phyloP scores from a whole-genome alignment of 441 rosid genomes.

The Geranium incanum region DNA sequence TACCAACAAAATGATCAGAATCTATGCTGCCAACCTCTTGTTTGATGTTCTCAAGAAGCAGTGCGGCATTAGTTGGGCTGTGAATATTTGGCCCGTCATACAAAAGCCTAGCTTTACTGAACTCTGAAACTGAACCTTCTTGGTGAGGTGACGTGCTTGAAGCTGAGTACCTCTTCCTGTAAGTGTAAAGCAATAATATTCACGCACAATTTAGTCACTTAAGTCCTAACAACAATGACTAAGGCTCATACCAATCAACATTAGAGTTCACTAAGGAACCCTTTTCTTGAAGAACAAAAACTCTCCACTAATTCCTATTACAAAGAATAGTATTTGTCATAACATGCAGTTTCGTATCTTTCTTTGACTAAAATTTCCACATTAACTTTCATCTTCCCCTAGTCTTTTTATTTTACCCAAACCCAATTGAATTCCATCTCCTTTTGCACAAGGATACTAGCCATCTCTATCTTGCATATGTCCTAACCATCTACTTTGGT shows the following conservation, averaged over 20 bases:
- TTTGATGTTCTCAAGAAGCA: conserved; percentile 87
- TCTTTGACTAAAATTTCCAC: not conserved
- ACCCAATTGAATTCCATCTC: not conserved
- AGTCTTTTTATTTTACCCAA: not conserved
- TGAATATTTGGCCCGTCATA: conserved; percentile 77
- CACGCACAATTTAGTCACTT: not conserved
- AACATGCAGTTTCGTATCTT: not conserved
- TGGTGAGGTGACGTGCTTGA: conserved; percentile 46
- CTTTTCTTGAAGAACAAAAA: too few relatives aligned
- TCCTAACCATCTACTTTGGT: not conserved
- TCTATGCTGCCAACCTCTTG: conserved; percentile 69
- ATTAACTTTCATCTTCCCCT: not conserved
- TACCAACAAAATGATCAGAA: conserved; percentile 38
- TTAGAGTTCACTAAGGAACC: too few relatives aligned
- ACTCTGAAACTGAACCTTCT: conserved; percentile 43
- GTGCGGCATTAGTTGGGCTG: conserved; percentile 85
- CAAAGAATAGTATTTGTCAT: not conserved
- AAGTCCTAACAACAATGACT: not conserved
- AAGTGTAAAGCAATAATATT: conserved; percentile 26
- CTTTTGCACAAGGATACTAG: not conserved
- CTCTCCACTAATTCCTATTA: not conserved
- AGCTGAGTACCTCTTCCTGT: conserved; percentile 71
- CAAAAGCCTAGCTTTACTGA: conserved; percentile 55
- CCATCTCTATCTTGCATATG: not conserved
- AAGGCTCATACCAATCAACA: not conserved